Percentiles rank a stretch among this genome's conserved stretches.
Conservation (phyloP, 495 filamentous ascomycete species). For the Aspergillus conjunctus region DNA sequence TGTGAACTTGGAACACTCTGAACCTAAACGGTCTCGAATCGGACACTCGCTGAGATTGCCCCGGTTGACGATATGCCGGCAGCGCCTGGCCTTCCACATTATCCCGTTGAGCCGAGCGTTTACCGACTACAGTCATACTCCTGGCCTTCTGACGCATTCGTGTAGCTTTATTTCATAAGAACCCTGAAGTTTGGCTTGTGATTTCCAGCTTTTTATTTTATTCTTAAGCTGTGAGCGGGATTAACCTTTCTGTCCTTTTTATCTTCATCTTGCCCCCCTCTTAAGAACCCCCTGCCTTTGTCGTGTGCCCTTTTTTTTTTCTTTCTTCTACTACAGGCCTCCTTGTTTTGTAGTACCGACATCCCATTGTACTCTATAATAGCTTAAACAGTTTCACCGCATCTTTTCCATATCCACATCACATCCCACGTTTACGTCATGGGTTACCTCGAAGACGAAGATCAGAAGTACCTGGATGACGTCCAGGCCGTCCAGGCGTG, state of each 20-base stretch:
- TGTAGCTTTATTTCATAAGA: slow-evolving; percentile 33
- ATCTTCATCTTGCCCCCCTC: slow-evolving; percentile 4
- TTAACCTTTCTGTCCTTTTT: slow-evolving; percentile 1
- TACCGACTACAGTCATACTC: slow-evolving; percentile 36
- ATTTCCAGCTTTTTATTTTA: slow-evolving; percentile 27
- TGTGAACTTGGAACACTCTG: slow-evolving; percentile 32
- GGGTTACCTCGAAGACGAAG: slow-evolving; percentile 68
- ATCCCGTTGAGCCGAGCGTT: slow-evolving; percentile 51
- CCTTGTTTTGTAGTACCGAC: neutral
- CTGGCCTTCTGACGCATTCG: slow-evolving; percentile 37
- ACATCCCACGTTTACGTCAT: slow-evolving; percentile 32
- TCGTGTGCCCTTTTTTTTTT: slow-evolving; percentile 18
- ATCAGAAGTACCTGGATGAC: slow-evolving; percentile 76
- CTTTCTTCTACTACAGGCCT: slow-evolving; percentile 4
- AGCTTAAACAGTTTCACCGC: slow-evolving; percentile 15
- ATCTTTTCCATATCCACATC: neutral
- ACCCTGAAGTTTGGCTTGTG: slow-evolving; percentile 42
- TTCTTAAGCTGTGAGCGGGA: neutral
- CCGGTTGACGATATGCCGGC: slow-evolving; percentile 26
- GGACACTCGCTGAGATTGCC: slow-evolving; percentile 12
- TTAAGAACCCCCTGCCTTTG: slow-evolving; percentile 4
- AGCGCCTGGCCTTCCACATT: slow-evolving; percentile 23
- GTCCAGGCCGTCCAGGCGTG: slow-evolving; percentile 86
- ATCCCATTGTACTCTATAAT: slow-evolving; percentile 12
- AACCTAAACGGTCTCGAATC: slow-evolving; percentile 21